Base-by-base conservation (phyloP, 345 rosid species). In the Eucalyptus erythrocorys region DNA sequence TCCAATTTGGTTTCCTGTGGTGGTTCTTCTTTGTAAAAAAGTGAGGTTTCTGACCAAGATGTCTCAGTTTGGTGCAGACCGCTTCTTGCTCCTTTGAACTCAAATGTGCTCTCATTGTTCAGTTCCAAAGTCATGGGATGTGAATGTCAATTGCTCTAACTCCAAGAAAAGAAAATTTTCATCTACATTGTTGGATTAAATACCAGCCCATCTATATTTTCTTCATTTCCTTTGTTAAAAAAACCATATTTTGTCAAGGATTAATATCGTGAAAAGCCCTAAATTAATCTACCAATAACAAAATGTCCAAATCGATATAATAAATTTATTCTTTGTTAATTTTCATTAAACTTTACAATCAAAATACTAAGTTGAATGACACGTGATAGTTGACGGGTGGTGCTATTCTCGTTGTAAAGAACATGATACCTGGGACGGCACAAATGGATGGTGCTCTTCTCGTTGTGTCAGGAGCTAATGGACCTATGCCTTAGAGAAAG, bases 381-480 rank as follows among this genome's bases (percentile, higher is more conserved):
- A 51, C 10, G 2, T 21, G 10, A 51, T 2, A 51, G 2, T 51
- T 51, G 22, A 51, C 0, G 5, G 2, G 4, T 21, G 26, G 26
- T 51, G 26, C 26, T 51, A 21, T 51, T 51, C 10, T 8, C 1
- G 10, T 51, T 66, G 99, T 97, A 42, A 96, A 97, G 91, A 97
- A 97, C 90, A 95, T 95, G 99, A 97, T 97, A 87, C 95, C 95
- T 14, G 98, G 97, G 30, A 99, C 95, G 40, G 98, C 97, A 5
- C 99, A 96, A 89, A 97, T 95, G 99, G 98, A 97, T 86, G 99
- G 99, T 30, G 99, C 98, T 4, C 96, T 96, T 32, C 95, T 96
- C 86, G 98, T 96, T 30, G 96, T 93, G 37, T 96, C 97, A 40
- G 98, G 97, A 13, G 97, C 98, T 24, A 98, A 96, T 50, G 99